Base-by-base conservation (phyloP, 2,329 filamentous ascomycete genomes). In the Thermothelomyces thermophilus region DNA sequence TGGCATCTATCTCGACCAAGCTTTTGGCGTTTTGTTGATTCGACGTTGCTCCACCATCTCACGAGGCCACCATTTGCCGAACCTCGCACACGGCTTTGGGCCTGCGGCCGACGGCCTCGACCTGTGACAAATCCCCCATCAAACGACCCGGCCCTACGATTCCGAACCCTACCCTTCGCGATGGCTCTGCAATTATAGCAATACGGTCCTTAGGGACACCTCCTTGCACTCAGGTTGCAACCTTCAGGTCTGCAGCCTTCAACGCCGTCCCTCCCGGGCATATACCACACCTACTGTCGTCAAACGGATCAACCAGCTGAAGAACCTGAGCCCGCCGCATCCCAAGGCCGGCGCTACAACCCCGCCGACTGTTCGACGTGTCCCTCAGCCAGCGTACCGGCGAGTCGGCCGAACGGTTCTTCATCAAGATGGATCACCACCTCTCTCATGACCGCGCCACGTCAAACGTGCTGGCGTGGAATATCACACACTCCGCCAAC, bases 381-480 rank as follows among this genome's bases (percentile, higher is more conserved):
- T 19, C 31, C 31, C 30, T 43, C 47, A 41, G 35, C 46, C 41
- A 41, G 46, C 31, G 30, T 30, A 41, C 16, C 37, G 49, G 14
- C 34, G 22, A 44, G 36, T 46, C 26, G 22, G 40, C 34, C 44
- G 44, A 35, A 37, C 39, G 20, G 50, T 49, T 16, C 50, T 39
- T 28, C 17, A n/a, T 48, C 53, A 57, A 57, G 48, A 71, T 71
- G 68, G 64, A 66, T 57, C 62, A 67, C 58, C 63, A 68, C 53
- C 58, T 56, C 53, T 63, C 62, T 53, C 65, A 67, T 62, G 64
- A 68, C 35, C 62, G 60, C 46, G 63, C 65, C 52, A 68, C 66
- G 54, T 69, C 69, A 37, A 70, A 70, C 58, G 65, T 74, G 51
- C 62, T 75, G 60, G 69, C 68, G 47, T 74, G 72, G 70, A 69